Conservation (phyloP, 2,329 filamentous ascomycete genomes). For the Pyrenophora graminea region DNA sequence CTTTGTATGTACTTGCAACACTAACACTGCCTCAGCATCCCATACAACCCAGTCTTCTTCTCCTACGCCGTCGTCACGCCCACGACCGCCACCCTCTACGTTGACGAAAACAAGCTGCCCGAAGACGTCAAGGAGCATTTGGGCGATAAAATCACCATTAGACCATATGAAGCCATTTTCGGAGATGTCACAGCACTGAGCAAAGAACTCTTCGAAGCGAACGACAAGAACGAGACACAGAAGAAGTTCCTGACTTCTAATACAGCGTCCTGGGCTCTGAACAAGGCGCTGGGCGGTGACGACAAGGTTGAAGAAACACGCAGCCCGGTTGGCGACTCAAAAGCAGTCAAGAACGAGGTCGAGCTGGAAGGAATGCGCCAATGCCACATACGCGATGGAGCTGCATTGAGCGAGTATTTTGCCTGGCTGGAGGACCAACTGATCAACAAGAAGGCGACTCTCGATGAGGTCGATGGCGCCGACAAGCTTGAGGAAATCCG, state of each 20-base stretch:
- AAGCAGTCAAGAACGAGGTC: slow-evolving; percentile 89
- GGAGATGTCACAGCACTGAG: slow-evolving; percentile 72
- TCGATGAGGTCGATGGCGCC: slow-evolving; percentile 90
- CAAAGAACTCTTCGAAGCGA: slow-evolving; percentile 43
- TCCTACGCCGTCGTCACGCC: slow-evolving; percentile 90
- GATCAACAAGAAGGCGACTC: slow-evolving; percentile 67
- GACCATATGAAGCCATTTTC: slow-evolving; percentile 83
- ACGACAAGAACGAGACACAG: slow-evolving; percentile 39
- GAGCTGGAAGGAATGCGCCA: slow-evolving; percentile 92
- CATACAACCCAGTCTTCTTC: slow-evolving; percentile 98
- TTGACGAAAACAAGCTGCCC: slow-evolving; percentile 78
- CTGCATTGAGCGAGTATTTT: slow-evolving; percentile 88
- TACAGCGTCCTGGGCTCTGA: slow-evolving; percentile 90
- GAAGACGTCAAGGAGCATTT: slow-evolving; percentile 72
- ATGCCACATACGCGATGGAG: slow-evolving; percentile 92
- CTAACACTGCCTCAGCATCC: slow-evolving; percentile 62
- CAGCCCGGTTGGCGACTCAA: slow-evolving; percentile 86
- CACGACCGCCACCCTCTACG: slow-evolving; percentile 75
- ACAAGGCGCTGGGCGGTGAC: slow-evolving; percentile 82
- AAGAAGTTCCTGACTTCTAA: slow-evolving; percentile 83
- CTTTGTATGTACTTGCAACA: neutral
- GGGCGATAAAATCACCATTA: slow-evolving; percentile 69
- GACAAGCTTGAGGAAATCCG: slow-evolving; percentile 84
- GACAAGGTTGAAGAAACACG: slow-evolving; percentile 82
- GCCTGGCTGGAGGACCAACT: slow-evolving; percentile 95